phyloP scores from a whole-genome alignment of 805 yeast species.

The Diddensiella santjacobensis region DNA sequence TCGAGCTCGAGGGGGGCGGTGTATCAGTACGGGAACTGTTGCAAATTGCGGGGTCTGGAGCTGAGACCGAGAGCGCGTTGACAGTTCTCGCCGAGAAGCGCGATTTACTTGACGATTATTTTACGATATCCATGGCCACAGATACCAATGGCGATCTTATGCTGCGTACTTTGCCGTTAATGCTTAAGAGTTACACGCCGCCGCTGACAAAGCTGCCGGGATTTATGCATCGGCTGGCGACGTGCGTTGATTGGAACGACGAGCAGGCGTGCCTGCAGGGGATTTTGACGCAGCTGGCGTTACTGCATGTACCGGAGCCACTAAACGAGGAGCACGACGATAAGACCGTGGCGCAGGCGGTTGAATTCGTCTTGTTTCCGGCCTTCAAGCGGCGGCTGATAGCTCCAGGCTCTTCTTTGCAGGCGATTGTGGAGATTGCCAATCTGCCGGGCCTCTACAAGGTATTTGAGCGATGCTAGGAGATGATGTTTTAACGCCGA shows the following conservation, averaged over 20 bases:
- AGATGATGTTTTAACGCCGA: no score
- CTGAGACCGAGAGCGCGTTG: conserved; percentile 22
- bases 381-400: conserved; percentile 56
- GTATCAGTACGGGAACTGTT: conserved; percentile 39
- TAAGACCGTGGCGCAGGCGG: conserved; percentile 31
- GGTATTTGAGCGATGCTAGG: conserved; percentile 83
- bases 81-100: conserved; percentile 45
- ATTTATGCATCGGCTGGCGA: conserved; percentile 60
- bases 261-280: conserved; percentile 69
- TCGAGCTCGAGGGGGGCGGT: conserved; percentile 30
- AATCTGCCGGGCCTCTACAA: conserved; percentile 85
- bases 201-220: conserved; percentile 58
- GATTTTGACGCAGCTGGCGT: conserved; percentile 62
- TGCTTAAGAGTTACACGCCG: conserved; percentile 63
- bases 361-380: conserved; percentile 67
- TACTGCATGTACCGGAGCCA: conserved; percentile 65
- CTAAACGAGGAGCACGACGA: conserved; percentile 30
- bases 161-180: conserved; percentile 59
- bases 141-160: conserved; percentile 30
- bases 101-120: conserved; percentile 82
- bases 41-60: conserved; percentile 29
- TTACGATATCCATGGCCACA: conserved; percentile 43
- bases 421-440: conserved; percentile 77
- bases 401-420: conserved; percentile 52
- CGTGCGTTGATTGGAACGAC: conserved; percentile 56